Conservation (phyloP, 148 eudicot species). For the Limonium bicolor region DNA sequence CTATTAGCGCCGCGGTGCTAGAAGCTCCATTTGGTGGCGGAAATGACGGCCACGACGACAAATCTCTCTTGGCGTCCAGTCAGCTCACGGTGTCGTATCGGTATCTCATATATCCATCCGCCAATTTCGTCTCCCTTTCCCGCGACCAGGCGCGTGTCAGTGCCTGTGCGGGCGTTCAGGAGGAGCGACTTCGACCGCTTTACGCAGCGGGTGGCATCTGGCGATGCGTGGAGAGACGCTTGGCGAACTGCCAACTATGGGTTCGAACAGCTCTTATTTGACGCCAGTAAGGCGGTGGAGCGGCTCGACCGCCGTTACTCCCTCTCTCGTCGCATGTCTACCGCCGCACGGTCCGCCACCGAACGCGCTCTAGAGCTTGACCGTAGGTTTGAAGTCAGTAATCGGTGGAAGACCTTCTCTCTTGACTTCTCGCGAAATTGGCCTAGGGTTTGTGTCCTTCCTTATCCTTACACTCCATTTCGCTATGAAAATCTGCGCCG, state of each 20-base stretch:
- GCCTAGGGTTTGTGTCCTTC: slow-evolving; percentile 52
- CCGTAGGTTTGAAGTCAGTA: slow-evolving; percentile 50
- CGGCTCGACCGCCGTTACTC: slow-evolving; percentile 59
- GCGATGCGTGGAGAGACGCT: slow-evolving; percentile 56
- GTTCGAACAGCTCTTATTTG: slow-evolving; percentile 63
- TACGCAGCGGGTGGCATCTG: slow-evolving; percentile 47
- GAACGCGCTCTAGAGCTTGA: slow-evolving; percentile 62
- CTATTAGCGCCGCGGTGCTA: no score
- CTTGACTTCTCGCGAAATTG: slow-evolving; percentile 56
- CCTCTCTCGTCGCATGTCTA: slow-evolving; percentile 35
- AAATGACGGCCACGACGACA: no score
- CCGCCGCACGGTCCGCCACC: slow-evolving; percentile 38
- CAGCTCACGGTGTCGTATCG: no score
- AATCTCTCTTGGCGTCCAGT: no score
- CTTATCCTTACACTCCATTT: not conserved
- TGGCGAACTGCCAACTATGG: slow-evolving; percentile 72
- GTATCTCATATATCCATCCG: no score
- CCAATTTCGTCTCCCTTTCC: no score
- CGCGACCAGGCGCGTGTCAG: no score
- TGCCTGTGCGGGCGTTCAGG: slow-evolving; percentile 47
- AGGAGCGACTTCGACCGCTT: slow-evolving; percentile 68
- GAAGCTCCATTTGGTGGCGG: no score
- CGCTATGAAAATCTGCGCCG: no score
- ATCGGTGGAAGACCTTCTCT: slow-evolving; percentile 46
- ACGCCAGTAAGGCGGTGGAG: slow-evolving; percentile 68